These are phyloP conservation scores for Rhodotorula sp. DNA, from an alignment of 1,284 basidiomycete genomes.

Conservation along the genomic window DNA sequence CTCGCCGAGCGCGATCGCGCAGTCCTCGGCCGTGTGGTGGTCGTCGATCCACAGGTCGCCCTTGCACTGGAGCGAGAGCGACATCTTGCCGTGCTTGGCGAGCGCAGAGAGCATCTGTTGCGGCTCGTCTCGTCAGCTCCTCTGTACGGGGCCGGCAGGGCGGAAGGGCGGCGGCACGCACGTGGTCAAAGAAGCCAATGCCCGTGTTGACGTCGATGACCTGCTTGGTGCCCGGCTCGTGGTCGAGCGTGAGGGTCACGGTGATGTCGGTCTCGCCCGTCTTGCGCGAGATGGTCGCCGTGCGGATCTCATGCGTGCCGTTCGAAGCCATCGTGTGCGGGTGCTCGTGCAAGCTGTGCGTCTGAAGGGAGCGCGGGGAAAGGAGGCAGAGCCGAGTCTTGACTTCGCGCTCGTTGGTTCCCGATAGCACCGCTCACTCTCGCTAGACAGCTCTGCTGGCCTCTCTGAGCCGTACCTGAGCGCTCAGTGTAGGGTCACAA, in stretches of 20 bases:
- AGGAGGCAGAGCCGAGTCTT: too few species aligned
- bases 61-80: constrained; percentile 82
- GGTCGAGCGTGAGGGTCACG: constrained; percentile 80
- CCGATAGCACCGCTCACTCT: too few species aligned
- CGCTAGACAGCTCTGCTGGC: too few species aligned
- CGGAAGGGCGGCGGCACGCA: constrained; percentile 49
- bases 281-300: constrained; percentile 75
- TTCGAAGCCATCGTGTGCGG: neutral
- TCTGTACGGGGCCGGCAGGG: neutral
- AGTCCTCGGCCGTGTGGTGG: constrained; percentile 96
- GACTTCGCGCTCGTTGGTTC: too few species aligned
- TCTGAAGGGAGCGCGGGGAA: too few species aligned
- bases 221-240: constrained; percentile 69
- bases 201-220: constrained; percentile 86
- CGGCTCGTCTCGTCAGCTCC: neutral
- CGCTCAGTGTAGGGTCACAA: too few species aligned
- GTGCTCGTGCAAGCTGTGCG: too few species aligned
- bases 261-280: constrained; percentile 92
- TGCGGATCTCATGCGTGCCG: constrained; percentile 47
- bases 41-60: constrained; percentile 99
- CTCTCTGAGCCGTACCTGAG: too few species aligned
- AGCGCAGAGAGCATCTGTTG: constrained; percentile 89
- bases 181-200: constrained; percentile 98
- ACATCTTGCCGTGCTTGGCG: constrained; percentile 85
- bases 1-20: constrained; percentile 47